Conservation (phyloP, 768 basidiomycete species). For the Naganishia vishniacii region DNA sequence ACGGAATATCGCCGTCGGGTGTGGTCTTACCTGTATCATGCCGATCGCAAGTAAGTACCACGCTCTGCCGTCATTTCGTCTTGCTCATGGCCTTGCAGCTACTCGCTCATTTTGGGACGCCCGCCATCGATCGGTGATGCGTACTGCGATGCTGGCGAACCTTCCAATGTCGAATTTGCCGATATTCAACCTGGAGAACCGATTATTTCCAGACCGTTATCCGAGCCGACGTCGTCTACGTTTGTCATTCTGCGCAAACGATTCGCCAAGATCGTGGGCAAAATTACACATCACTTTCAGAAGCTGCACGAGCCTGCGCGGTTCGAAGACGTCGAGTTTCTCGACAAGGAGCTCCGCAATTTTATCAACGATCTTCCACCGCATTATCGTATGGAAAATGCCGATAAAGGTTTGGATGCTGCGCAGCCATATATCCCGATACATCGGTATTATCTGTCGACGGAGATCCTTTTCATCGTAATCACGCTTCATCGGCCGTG, state of each 20-base stretch:
- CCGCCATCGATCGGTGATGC: conserved; percentile 75
- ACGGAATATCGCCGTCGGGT: conserved; percentile 85
- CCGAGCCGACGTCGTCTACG: conserved; percentile 73
- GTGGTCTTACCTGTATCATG: conserved; percentile 81
- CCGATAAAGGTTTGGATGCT: conserved; percentile 31
- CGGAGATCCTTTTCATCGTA: conserved; percentile 58
- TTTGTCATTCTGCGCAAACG: conserved; percentile 81
- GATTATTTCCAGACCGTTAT: conserved; percentile 44
- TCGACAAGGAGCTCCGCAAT: conserved; percentile 76
- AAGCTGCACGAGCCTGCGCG: conserved; percentile 69
- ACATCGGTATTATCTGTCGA: conserved; percentile 81
- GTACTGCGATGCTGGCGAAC: conserved; percentile 67
- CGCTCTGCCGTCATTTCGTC: neutral
- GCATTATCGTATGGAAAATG: conserved; percentile 25
- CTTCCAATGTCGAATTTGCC: conserved; percentile 53
- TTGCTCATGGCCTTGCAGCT: conserved; percentile 39
- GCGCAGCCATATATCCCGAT: conserved; percentile 56
- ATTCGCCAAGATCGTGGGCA: conserved; percentile 76
- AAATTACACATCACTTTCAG: conserved; percentile 86
- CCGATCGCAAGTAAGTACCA: conserved; percentile 63
- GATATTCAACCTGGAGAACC: conserved; percentile 33
- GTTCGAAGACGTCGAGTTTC: conserved; percentile 71
- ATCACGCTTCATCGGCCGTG: conserved; percentile 63
- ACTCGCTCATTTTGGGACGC: conserved; percentile 82
- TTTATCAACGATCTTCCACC: conserved; percentile 73